Evolutionary conservation across 129 eudicot genomes (phyloP).

Genomic region (Daucus carota): DNA sequence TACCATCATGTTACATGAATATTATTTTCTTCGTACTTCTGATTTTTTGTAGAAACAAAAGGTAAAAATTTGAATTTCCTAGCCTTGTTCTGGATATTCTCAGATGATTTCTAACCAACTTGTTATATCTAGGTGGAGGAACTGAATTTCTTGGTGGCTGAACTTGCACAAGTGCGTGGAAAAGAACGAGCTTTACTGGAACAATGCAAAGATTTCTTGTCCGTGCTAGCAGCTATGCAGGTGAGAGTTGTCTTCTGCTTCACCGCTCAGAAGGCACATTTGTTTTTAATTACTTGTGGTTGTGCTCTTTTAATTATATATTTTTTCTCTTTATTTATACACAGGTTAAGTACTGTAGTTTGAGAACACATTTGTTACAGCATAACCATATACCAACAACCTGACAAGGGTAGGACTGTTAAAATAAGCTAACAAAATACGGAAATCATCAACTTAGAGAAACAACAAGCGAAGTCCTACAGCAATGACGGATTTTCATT

Average conservation of each 20-base stretch:
- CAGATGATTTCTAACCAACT: background rate
- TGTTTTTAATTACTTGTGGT: background rate
- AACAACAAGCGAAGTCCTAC: slow-evolving; percentile 27
- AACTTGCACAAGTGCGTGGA: slow-evolving; percentile 55
- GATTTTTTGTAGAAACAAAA: background rate
- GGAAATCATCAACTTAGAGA: slow-evolving; percentile 20
- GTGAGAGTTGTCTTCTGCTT: slow-evolving; percentile 20
- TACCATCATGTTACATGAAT: background rate
- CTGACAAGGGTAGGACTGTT: slow-evolving; percentile 51
- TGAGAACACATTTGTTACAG: slow-evolving; percentile 79
- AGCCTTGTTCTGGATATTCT: background rate
- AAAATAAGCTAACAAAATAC: slow-evolving; percentile 48
- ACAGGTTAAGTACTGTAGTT: slow-evolving; percentile 84
- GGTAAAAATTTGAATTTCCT: background rate
- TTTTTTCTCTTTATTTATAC: slow-evolving; percentile 11
- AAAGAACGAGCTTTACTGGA: slow-evolving; percentile 62
- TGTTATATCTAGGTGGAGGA: slow-evolving; percentile 54
- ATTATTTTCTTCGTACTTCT: background rate
- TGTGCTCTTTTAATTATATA: background rate
- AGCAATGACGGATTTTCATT: slow-evolving; percentile 18
- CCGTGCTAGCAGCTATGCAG: slow-evolving; percentile 68
- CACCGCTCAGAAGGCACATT: background rate
- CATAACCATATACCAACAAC: slow-evolving; percentile 38
- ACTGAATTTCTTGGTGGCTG: slow-evolving; percentile 51
- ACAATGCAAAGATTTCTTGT: slow-evolving; percentile 63